Base-by-base conservation (phyloP, 768 basidiomycete genomes). In the Trametes punicea region DNA sequence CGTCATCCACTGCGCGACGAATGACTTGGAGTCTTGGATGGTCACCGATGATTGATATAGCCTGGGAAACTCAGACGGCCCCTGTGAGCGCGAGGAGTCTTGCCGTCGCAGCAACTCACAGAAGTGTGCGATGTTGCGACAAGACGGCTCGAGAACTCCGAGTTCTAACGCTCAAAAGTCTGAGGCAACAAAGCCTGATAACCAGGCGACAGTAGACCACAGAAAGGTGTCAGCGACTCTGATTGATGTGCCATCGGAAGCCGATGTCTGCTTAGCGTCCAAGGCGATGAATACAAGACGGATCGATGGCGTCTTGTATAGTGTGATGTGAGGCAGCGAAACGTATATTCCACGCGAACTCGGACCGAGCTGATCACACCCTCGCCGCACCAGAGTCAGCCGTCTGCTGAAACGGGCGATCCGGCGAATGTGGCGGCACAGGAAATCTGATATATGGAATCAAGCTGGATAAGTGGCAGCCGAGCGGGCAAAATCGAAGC, bases 171-270 rank as follows among this genome's bases (percentile, higher is more conserved):
- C n/a, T n/a, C n/a, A n/a, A n/a, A n/a, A 33, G 23, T 33, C 46
- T 41, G 47, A 36, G 53, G 26, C 13, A 15, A 10, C 39, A 38
- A 21, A 21, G 16, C 50, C 30, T 16, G 16, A 27, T 18, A 9
- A 10, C 23, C 21, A 26, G 26, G 3, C 38, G 16, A 27, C n/a
- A 29, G 49, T 39, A 23, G 6, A 39, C 21, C 33, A 42, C 23
- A 29, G 36, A 39, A 4, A 9, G 10, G 31, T 10, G 34, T 10
- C 46, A 6, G 36, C 29, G 46, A 20, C 13, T 50, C 55, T 56
- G 55, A 56, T 56, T 50, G 55, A 50, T 56, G 48, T 27, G 25
- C 5, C 33, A 25, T 38, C 6, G 31, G 31, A 31, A 20, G 31
- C 42, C 25, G 47, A 21, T 20, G 30, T 10, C 29, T 6, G 26